phyloP scores from a whole-genome alignment of 805 yeast genomes.

The Peterozyma toletana region DNA sequence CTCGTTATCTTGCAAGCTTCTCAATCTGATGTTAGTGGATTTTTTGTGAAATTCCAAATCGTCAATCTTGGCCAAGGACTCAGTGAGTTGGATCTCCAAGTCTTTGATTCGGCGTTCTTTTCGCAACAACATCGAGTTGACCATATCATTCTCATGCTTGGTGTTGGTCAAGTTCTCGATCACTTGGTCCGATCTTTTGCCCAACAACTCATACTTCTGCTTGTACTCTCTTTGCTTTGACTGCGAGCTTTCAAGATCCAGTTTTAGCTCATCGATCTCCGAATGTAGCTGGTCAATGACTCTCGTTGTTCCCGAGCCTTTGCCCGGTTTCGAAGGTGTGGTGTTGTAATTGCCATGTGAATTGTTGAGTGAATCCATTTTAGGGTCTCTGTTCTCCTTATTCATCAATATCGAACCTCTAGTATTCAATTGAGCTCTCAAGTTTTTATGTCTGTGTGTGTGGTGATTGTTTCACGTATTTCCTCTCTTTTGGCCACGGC shows the following conservation, averaged over 20 bases:
- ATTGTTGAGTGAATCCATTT: no score
- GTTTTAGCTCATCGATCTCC: conserved; percentile 20
- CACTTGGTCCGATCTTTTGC: conserved; percentile 43
- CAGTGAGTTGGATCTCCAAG: conserved; percentile 51
- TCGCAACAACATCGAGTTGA: conserved; percentile 58
- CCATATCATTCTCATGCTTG: conserved; percentile 73
- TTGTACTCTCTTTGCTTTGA: conserved; percentile 36
- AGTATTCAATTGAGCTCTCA: no score
- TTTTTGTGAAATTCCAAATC: conserved; percentile 41
- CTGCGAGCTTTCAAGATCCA: conserved; percentile 15
- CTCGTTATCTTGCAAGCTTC: conserved; percentile 39
- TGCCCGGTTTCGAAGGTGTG: no score
- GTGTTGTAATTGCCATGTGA: no score
- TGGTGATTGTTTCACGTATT: no score
- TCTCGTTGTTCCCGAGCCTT: conserved; percentile 14
- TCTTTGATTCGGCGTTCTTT: conserved; percentile 65
- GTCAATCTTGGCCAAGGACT: conserved; percentile 38
- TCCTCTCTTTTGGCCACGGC: no score
- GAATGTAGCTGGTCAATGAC: conserved; percentile 24
- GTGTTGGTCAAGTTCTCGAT: conserved; percentile 62
- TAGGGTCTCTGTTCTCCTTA: no score
- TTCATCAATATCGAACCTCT: no score
- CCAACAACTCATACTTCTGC: conserved; percentile 41
- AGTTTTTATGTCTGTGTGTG: no score
- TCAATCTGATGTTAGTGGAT: conserved; percentile 41